Percentiles rank a stretch among this genome's conserved stretches.
These are phyloP conservation scores for Penicillium sclerotiorum DNA, from an alignment of 2,329 filamentous ascomycete genomes.

Conservation along the genomic window DNA sequence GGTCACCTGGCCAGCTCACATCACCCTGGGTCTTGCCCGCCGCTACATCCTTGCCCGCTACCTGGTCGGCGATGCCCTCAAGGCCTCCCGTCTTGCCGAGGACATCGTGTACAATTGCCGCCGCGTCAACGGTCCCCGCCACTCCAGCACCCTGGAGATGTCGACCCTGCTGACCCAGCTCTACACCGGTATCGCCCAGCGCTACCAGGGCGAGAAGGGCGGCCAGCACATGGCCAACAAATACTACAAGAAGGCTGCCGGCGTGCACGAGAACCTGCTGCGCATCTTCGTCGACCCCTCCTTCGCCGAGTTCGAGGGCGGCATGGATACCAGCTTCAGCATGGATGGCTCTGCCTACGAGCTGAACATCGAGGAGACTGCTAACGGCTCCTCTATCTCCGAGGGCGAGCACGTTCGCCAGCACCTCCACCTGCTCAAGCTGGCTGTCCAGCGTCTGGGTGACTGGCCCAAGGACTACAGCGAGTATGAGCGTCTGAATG, in stretches of 20 bases:
- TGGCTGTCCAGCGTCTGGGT: slow-evolving; percentile 43
- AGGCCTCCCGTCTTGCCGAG: slow-evolving; percentile 53
- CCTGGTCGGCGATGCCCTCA: slow-evolving; percentile 48
- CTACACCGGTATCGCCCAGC: slow-evolving; percentile 47
- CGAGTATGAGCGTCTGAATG: slow-evolving; percentile 53
- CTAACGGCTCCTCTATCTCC: slow-evolving; percentile 19
- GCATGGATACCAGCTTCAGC: slow-evolving; percentile 24
- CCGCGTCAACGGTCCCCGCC: slow-evolving; percentile 53
- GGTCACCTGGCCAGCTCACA: slow-evolving; percentile 41
- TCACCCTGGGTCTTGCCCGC: slow-evolving; percentile 54
- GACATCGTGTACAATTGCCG: slow-evolving; percentile 59
- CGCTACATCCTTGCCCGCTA: slow-evolving; percentile 55
- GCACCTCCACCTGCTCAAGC: slow-evolving; percentile 44
- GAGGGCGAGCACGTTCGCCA: slow-evolving; percentile 37
- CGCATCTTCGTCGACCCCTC: slow-evolving; percentile 38
- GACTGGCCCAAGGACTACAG: slow-evolving; percentile 50
- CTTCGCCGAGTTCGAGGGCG: slow-evolving; percentile 33
- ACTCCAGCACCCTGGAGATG: slow-evolving; percentile 52
- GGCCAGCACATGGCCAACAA: slow-evolving; percentile 38
- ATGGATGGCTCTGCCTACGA: slow-evolving; percentile 25
- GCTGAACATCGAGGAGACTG: slow-evolving; percentile 23
- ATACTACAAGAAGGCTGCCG: slow-evolving; percentile 44
- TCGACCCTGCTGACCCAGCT: slow-evolving; percentile 54
- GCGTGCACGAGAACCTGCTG: slow-evolving; percentile 42
- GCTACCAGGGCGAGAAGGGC: slow-evolving; percentile 36